These are phyloP conservation scores for Begonia peltatifolia DNA, from an alignment of 306 rosid species.

Conservation along the genomic window DNA sequence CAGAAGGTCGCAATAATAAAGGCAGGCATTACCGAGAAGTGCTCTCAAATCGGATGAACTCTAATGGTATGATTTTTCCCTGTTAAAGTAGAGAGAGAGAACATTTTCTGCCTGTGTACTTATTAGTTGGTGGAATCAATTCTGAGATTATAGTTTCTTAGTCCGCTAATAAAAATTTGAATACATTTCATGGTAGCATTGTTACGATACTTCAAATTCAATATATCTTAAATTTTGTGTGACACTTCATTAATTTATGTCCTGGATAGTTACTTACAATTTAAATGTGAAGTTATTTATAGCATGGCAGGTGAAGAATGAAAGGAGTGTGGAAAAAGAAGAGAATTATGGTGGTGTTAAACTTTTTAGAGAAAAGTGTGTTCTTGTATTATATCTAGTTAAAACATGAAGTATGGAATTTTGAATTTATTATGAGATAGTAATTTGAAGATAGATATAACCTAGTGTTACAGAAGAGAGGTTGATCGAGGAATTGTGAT, in stretches of 20 bases:
- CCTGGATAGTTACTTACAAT: no score
- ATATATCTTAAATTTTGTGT: no score
- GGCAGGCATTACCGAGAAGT: slow-evolving; percentile 52
- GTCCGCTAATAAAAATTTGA: not conserved
- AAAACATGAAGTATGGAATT: not conserved
- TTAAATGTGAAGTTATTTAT: no score
- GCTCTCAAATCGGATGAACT: slow-evolving; percentile 28
- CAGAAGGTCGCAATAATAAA: slow-evolving; percentile 18
- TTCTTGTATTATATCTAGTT: no score
- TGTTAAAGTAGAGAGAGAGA: not conserved
- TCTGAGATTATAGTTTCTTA: not conserved
- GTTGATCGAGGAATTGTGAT: no score
- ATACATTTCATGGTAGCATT: not conserved
- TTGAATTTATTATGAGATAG: not conserved
- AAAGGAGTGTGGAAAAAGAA: no score
- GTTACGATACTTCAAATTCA: no score
- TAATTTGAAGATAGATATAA: not conserved
- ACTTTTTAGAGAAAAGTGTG: no score
- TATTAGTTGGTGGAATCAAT: not conserved
- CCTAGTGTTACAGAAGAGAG: not conserved
- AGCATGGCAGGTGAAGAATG: no score
- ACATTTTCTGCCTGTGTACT: not conserved
- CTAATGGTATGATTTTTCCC: slow-evolving; percentile 13
- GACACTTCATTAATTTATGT: no score
- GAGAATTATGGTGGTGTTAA: no score